Conservation (phyloP, 257 asterid genomes). For the Gentiana straminea region DNA sequence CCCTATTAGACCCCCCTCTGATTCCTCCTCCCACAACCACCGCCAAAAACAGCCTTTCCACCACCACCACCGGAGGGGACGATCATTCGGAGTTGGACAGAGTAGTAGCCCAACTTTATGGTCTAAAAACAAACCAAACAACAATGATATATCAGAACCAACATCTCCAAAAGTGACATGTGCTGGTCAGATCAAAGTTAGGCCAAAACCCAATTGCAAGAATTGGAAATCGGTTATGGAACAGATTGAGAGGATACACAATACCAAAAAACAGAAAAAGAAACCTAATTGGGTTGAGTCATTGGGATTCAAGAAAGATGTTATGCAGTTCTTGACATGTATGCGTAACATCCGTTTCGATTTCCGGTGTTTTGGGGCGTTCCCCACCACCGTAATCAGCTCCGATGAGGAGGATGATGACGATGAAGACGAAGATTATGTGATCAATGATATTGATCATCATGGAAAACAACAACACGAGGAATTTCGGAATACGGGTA, state of each 20-base stretch:
- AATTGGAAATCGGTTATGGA: conserved; percentile 93
- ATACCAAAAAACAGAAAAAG: conserved; percentile 30
- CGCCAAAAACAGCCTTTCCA: conserved; percentile 12
- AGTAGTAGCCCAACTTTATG: conserved; percentile 39
- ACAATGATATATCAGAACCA: conserved; percentile 53
- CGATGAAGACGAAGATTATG: conserved; percentile 9
- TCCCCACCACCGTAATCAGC: conserved; percentile 38
- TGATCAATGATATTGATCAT: too few species aligned
- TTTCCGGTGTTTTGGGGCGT: conserved; percentile 68
- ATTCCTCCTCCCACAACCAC: conserved; percentile 27
- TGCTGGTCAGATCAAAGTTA: conserved; percentile 75
- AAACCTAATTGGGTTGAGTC: conserved; percentile 48
- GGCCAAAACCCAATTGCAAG: conserved; percentile 50
- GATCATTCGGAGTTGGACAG: conserved; percentile 19
- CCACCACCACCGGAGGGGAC: conserved; percentile 20
- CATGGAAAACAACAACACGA: too few species aligned
- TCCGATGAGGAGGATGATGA: conserved; percentile 58
- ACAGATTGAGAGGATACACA: conserved; percentile 77
- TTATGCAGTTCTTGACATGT: conserved; percentile 71
- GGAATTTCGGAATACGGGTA: too few species aligned
- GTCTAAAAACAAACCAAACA: conserved; percentile 32
- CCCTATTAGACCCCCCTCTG: conserved; percentile 46
- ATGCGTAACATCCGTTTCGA: conserved; percentile 53
- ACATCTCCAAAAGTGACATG: conserved; percentile 84
- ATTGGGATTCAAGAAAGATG: conserved; percentile 66